These are phyloP conservation scores for Monilinia laxa DNA, from an alignment of 2,329 filamentous ascomycete species.

Conservation along the genomic window DNA sequence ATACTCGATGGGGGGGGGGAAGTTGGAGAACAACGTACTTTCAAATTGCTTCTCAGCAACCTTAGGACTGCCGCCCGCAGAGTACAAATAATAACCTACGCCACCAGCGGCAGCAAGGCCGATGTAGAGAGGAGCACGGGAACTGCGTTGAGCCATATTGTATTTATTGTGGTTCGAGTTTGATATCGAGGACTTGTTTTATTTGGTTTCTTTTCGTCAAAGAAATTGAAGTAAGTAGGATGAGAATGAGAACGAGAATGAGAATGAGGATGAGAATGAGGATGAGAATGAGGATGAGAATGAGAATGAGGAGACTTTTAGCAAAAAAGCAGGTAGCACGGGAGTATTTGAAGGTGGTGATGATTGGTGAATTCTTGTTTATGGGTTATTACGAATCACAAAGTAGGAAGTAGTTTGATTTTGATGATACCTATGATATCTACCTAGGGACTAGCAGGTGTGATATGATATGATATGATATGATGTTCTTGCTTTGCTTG, in stretches of 20 bases:
- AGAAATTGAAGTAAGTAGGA: neutral
- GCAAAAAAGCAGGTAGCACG: constrained; percentile 1
- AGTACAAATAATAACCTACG: constrained; percentile 88
- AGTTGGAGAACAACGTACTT: constrained; percentile 54
- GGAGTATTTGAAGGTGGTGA: neutral
- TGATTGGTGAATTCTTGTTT: constrained; percentile 15
- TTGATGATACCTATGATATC: too few relatives aligned
- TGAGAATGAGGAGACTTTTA: neutral
- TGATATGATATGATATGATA: constrained; percentile 11
- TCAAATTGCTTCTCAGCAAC: constrained; percentile 84
- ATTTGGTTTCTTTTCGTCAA: neutral
- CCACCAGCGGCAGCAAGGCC: constrained; percentile 65
- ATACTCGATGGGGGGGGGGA: neutral
- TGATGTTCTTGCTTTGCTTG: neutral
- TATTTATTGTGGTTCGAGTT: constrained; percentile 18
- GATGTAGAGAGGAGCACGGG: constrained; percentile 46
- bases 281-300: too few relatives aligned
- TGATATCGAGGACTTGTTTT: neutral
- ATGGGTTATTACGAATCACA: constrained; percentile 1
- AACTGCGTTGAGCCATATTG: constrained; percentile 41
- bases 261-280: too few relatives aligned
- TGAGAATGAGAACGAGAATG: neutral
- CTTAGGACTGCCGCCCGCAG: constrained; percentile 75
- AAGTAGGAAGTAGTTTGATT: neutral
- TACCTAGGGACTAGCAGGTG: too few relatives aligned